Conservation (phyloP, 1,284 basidiomycete species). For the Bondarzewia mesenterica region DNA sequence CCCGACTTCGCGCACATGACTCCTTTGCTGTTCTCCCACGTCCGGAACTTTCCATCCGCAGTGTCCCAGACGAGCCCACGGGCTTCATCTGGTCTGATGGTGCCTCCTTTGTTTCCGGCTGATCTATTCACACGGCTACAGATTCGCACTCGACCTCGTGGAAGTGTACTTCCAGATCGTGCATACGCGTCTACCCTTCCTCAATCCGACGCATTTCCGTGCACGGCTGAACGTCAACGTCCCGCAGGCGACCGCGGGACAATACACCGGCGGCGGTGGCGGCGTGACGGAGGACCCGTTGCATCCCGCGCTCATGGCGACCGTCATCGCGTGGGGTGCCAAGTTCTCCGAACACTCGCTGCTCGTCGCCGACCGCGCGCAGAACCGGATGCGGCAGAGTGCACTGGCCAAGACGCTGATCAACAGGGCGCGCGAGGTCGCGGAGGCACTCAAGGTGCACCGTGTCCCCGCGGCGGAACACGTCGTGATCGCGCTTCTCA, state of each 20-base stretch:
- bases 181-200: constrained; percentile 73
- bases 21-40: background rate
- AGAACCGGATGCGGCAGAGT: constrained; percentile 59
- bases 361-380: constrained; percentile 68
- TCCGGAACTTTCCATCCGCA: no score
- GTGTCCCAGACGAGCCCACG: background rate
- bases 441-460: constrained; percentile 80
- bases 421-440: constrained; percentile 72
- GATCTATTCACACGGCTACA: constrained; percentile 28
- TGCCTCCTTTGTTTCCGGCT: no score
- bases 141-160: constrained; percentile 81
- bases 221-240: constrained; percentile 51
- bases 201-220: constrained; percentile 73
- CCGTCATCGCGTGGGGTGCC: constrained; percentile 87
- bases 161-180: constrained; percentile 88
- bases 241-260: constrained; percentile 6
- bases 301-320: constrained; percentile 73
- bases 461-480: constrained; percentile 75
- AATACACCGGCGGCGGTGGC: constrained; percentile 4
- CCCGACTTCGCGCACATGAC: background rate
- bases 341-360: constrained; percentile 87
- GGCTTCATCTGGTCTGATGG: no score
- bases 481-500: constrained; percentile 67
- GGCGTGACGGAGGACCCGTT: constrained; percentile 30
- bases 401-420: constrained; percentile 72